Conservation (phyloP, 2,329 filamentous ascomycete genomes). For the Elsinoe australis region DNA sequence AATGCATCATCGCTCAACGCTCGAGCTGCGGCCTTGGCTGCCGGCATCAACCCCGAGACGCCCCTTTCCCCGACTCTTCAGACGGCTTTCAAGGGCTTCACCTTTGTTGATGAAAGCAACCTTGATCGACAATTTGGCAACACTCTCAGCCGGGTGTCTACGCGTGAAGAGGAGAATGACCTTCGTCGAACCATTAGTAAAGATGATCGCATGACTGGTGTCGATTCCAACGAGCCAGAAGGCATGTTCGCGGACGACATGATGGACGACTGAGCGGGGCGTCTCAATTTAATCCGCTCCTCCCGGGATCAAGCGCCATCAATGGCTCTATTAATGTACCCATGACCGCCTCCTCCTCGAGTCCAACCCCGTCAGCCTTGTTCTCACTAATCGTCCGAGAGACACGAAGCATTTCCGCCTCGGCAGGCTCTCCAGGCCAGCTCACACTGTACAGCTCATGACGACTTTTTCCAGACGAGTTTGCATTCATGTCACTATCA, state of each 20-base stretch:
- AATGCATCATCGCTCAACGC: constrained; percentile 82
- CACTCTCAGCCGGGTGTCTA: constrained; percentile 20
- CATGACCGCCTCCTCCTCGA: too few relatives aligned
- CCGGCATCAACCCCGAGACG: constrained; percentile 73
- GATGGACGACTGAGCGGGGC: constrained; percentile 29
- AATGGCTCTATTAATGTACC: constrained; percentile 21
- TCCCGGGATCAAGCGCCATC: neutral
- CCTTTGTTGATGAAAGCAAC: constrained; percentile 95
- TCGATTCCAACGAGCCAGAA: constrained; percentile 41
- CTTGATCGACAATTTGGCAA: constrained; percentile 48
- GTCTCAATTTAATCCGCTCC: constrained; percentile 2
- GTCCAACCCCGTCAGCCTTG: neutral
- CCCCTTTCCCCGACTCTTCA: constrained; percentile 92
- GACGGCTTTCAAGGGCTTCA: constrained; percentile 97
- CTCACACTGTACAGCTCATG: constrained; percentile 7
- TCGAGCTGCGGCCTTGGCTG: constrained; percentile 75
- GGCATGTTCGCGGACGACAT: constrained; percentile 41
- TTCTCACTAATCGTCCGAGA: constrained; percentile 4
- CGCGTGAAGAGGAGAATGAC: constrained; percentile 29
- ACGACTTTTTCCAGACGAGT: constrained; percentile 10
- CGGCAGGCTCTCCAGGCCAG: neutral
- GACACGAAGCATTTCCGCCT: neutral
- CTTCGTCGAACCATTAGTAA: constrained; percentile 32
- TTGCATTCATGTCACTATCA: constrained; percentile 13
- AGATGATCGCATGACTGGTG: constrained; percentile 46